Percentiles rank a stretch among this genome's conserved stretches.
These are phyloP conservation scores for Saccharomycopsis amapae DNA, from an alignment of 805 yeast species.

Conservation along the genomic window DNA sequence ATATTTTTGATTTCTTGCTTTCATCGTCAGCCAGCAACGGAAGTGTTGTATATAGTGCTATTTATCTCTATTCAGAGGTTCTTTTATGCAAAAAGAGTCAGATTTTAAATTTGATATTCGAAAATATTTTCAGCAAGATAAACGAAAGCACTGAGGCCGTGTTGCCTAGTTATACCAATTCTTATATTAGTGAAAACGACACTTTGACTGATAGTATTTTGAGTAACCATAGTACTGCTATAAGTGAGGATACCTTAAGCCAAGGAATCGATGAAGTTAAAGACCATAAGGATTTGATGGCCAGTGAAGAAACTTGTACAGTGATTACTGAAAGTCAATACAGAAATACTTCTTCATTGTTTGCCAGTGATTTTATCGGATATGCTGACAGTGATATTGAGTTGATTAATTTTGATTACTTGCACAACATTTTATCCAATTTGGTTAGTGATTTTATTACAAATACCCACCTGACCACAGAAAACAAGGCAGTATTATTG, in stretches of 20 bases:
- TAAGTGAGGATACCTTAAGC: conserved; percentile 10
- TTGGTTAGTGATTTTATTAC: conserved; percentile 6
- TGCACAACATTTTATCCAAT: conserved; percentile 15
- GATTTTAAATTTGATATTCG: conserved; percentile 31
- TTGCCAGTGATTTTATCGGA: conserved; percentile 14
- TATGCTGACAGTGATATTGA: conserved; percentile 17
- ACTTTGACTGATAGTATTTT: conserved; percentile 13
- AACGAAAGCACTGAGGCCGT: neutral
- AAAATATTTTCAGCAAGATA: conserved; percentile 9
- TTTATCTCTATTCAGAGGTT: conserved; percentile 57
- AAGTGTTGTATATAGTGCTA: conserved; percentile 36
- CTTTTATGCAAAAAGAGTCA: conserved; percentile 39
- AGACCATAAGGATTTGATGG: too few relatives aligned
- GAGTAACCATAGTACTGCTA: neutral
- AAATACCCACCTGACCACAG: neutral
- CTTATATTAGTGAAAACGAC: conserved; percentile 16
- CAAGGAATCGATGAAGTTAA: too few relatives aligned
- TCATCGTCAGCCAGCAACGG: conserved; percentile 37
- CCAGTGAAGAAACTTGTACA: too few relatives aligned
- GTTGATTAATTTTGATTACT: conserved; percentile 15
- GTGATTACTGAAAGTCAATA: conserved; percentile 9
- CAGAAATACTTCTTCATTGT: conserved; percentile 8
- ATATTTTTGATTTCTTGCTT: conserved; percentile 65
- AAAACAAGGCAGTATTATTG: neutral
- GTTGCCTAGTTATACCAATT: conserved; percentile 1